Evolutionary conservation across 768 basidiomycete species (phyloP).

Genomic region (Termitomyces sp.): DNA sequence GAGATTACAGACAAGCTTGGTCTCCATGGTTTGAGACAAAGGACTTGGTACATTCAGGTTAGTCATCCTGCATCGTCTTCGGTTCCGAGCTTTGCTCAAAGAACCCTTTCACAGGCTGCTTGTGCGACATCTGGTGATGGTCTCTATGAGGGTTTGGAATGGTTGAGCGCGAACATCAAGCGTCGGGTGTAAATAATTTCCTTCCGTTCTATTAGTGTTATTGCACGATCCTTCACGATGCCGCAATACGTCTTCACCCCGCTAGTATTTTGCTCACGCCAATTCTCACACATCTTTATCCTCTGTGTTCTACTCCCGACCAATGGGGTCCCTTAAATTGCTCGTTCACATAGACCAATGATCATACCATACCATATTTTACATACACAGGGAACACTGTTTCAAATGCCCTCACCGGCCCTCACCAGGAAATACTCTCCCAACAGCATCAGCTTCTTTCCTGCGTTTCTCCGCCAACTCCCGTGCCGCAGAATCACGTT

Average conservation of each 20-base stretch:
- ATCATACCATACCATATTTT: slow-evolving; percentile 18
- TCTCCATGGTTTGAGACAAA: slow-evolving; percentile 92
- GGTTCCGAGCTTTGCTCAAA: slow-evolving; percentile 13
- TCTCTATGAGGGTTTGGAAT: slow-evolving; percentile 97
- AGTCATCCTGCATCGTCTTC: slow-evolving; percentile 21
- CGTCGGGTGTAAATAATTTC: slow-evolving; percentile 60
- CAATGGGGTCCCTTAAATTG: slow-evolving; percentile 24
- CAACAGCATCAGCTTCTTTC: slow-evolving; percentile 76
- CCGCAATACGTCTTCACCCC: slow-evolving; percentile 48
- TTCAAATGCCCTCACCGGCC: slow-evolving; percentile 34
- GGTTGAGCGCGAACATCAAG: slow-evolving; percentile 91
- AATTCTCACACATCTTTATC: slow-evolving; percentile 24
- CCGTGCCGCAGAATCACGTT: slow-evolving; percentile 53
- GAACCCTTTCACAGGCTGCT: slow-evolving; percentile 61
- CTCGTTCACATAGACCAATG: slow-evolving; percentile 32
- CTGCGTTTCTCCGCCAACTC: slow-evolving; percentile 70
- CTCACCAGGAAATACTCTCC: slow-evolving; percentile 70
- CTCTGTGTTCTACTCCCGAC: slow-evolving; percentile 26
- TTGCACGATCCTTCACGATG: slow-evolving; percentile 59
- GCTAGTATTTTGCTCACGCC: slow-evolving; percentile 35
- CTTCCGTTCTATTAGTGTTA: slow-evolving; percentile 42
- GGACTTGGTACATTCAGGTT: slow-evolving; percentile 98
- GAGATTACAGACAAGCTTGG: slow-evolving; percentile 99
- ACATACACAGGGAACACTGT: slow-evolving; percentile 6
- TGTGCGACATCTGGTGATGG: slow-evolving; percentile 99